Evolutionary conservation across 2,329 filamentous ascomycete genomes (phyloP), one percentile per base, ranked within the genome.

Genomic region (Beauveria brongniartii): DNA sequence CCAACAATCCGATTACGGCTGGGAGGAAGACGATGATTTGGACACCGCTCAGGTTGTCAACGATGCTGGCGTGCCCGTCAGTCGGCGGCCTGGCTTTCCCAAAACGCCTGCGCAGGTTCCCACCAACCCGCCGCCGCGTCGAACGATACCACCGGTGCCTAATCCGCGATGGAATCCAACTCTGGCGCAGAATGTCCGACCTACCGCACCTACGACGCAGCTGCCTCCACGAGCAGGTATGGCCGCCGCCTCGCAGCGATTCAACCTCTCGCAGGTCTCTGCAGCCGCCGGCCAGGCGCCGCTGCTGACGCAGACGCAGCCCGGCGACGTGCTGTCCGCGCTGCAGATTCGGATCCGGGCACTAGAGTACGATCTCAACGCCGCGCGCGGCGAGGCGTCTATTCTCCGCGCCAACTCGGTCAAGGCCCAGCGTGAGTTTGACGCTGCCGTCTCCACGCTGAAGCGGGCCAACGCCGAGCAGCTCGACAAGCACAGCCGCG

Each of bases 341-440:
- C 72, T 85, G 2, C 80, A 84, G 65, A 79, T 81, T 34, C 78
- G 81, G 43, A 72, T 86, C 40, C 73, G 74, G 8, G 75, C 78
- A 1, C 75, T 87, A 3, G 79, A 83, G 65, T 74, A 80, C 6
- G 82, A 85, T 55, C 78, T 88, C 18, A 79, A 78, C 59, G 80
- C 82, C 3, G 88, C 89, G 66, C 78, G 83, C 20, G 90, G 90
- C 55, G 89, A 92, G 70, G 85, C 86, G 30, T 81, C 88, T 55
- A 91, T 92, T 63, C 79, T 92, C n/a, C 84, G 90, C 40, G 82
- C 83, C 63, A 90, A 90, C 63, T 80, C 85, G 46, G 82, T 87
- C 55, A 87, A 84, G 67, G 76, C 80, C 0, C 77, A 79, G 18
- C 82, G 83, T 56, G 81, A 86, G 52, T 83, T 88, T 67, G 84